Evolutionary conservation across 331 rosid species (phyloP), one percentile per base, ranked within the genome.

Genomic region (Quercus tomentella): DNA sequence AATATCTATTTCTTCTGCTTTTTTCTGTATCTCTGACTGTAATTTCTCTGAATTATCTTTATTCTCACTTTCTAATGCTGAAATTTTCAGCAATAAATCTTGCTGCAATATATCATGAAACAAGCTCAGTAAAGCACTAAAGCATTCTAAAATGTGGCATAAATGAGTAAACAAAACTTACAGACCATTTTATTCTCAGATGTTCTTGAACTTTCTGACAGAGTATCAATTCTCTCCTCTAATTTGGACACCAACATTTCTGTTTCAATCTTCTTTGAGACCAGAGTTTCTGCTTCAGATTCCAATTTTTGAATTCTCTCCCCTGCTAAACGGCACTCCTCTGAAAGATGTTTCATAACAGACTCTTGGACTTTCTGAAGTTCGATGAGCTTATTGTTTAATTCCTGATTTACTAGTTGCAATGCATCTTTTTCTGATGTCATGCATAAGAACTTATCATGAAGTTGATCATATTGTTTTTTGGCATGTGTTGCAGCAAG

Each of bases 131-230:
- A 76, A 43, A 72, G 55, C 3, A 80, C 56, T 14, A 72, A 20
- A 52, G 56, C 57, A 72, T 43, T 54, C 70, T 79, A 68, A 58
- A 33, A 81, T 8, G 56, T 21, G 65, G 80, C 18, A 75, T 75
- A 76, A 11, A 55, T 66, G 55, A 58, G 66, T 68, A 68, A 74
- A 82, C 21, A 56, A 82, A 82, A 79, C 7, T 31, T 70, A 79
- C 87, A 79, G 72, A 93, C 99, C 93, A 81, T 84, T 88, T 89
- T 86, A 57, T 77, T 83, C 82, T 95, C 98, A 35, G 90, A 91
- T 74, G 89, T 86, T 82, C 86, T 88, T 80, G 80, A 86, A 73
- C 82, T 86, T 83, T 91, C 89, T 76, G 89, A 83, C 80, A 91
- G 79, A 76, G 57, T n/a, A 70, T 63, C 84, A 73, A 84, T 81